These are phyloP conservation scores for Sporothrix luriei DNA, from an alignment of 2,329 filamentous ascomycete species.

Conservation along the genomic window DNA sequence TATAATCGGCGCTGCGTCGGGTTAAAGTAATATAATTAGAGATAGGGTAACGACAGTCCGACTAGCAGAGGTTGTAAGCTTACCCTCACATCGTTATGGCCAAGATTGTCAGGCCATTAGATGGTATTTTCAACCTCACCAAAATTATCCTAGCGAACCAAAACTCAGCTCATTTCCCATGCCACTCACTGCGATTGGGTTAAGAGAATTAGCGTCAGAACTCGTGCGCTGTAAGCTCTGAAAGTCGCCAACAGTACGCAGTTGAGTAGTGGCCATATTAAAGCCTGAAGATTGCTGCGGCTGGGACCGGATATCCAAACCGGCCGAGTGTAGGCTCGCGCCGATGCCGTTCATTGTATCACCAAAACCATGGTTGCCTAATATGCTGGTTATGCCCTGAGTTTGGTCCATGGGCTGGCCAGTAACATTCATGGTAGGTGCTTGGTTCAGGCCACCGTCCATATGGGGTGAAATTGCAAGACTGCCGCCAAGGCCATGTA, in stretches of 20 bases:
- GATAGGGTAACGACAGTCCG: too few relatives aligned
- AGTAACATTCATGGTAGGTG: constrained; percentile 14
- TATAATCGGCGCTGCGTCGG: too few relatives aligned
- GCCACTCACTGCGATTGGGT: constrained; percentile 43
- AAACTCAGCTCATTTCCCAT: constrained; percentile 49
- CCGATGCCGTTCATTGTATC: constrained; percentile 38
- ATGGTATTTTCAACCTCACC: background rate
- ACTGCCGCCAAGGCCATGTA: constrained; percentile 42
- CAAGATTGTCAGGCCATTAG: background rate
- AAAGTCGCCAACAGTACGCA: constrained; percentile 54
- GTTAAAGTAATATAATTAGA: too few relatives aligned
- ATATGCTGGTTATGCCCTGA: constrained; percentile 18
- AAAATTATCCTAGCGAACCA: constrained; percentile 43
- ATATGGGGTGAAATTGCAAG: constrained; percentile 39
- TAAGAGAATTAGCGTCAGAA: constrained; percentile 46
- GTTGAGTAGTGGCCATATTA: constrained; percentile 45
- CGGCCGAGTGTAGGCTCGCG: constrained; percentile 32
- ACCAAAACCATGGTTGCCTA: constrained; percentile 25
- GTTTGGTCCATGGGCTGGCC: constrained; percentile 28
- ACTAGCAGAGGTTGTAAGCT: too few relatives aligned
- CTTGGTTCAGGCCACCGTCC: constrained; percentile 32
- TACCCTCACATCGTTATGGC: background rate
- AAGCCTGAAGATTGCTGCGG: constrained; percentile 48
- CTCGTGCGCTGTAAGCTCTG: constrained; percentile 53
- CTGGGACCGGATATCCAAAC: constrained; percentile 44